Base-by-base conservation (phyloP, 2,329 filamentous ascomycete species). In the Colletotrichum melonis region DNA sequence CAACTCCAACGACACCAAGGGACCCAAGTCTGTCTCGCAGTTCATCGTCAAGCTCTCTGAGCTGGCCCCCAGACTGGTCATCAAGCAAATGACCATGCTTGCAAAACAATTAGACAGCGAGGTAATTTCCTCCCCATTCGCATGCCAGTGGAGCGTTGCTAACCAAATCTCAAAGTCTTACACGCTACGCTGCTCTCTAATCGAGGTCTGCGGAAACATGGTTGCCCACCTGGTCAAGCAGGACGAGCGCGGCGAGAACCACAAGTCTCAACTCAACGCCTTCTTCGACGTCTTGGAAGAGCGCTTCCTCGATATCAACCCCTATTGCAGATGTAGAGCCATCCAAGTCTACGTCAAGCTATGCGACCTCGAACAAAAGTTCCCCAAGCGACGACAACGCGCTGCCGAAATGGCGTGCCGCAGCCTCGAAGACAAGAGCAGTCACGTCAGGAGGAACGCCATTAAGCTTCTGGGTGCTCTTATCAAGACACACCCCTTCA, bases 201-300 rank as follows among this genome's bases (percentile, higher is more conserved):
- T 99, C 73, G 97, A 99, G 82, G 95, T 99, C 7, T 98, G 95
- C 81, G 97, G 97, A 64, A 98, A 99, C 82, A 91, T 99, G 84
- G 94, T 99, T 78, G 90, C 91, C 19, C 94, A 98, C 83, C 89
- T 99, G 56, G 98, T 93, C 83, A 96, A 93, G 79, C 93, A 97
- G 78, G 95, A 97, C 79, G 96, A 98, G 81, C 91, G 94, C 64
- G 94, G 92, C 78, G 96, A 98, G 78, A 97, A 97, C 81, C 93
- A 96, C 86, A 97, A 98, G 82, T 95, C 93, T 0, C 97, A 99
- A 81, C 93, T 99, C 74, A 97, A 97, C 77, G 95, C 95, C 24
- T 99, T 98, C 81, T 98, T 98, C 79, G 96, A 98, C 78, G 95
- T 98, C 0, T 87, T 99, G 2, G 95, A 99, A 80, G 96, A 98